phyloP scores from a whole-genome alignment of 2,329 filamentous ascomycete species.

The Colletotrichum sp. region DNA sequence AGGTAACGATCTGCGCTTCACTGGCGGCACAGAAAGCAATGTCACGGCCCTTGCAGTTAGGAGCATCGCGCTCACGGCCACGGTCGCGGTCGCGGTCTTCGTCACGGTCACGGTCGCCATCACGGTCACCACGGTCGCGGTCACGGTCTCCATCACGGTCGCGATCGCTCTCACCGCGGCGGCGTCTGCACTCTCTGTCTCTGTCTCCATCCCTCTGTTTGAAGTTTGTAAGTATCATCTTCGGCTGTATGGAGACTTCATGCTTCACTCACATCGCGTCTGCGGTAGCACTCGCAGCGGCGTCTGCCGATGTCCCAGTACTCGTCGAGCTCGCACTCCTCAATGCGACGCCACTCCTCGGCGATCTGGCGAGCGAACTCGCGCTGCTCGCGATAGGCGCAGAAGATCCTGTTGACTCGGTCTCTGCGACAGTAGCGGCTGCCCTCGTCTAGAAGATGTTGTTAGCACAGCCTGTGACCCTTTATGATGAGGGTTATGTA shows the following conservation, averaged over 20 bases:
- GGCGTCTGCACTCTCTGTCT: background rate
- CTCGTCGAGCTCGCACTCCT: conserved; percentile 1
- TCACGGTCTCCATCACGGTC: background rate
- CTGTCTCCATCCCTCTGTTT: background rate
- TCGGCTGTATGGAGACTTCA: accelerated
- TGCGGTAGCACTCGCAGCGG: conserved; percentile 14
- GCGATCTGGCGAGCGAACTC: background rate
- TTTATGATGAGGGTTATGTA: background rate
- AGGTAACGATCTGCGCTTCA: conserved; percentile 6
- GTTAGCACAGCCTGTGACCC: background rate
- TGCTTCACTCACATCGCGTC: background rate
- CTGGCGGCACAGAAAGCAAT: conserved; percentile 10
- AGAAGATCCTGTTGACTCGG: conserved; percentile 9
- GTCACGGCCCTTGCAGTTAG: conserved; percentile 7
- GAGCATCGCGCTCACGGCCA: background rate
- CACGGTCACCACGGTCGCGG: background rate
- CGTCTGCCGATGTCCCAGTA: background rate
- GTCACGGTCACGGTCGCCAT: background rate
- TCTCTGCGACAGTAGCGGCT: conserved; percentile 5
- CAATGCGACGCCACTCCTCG: background rate
- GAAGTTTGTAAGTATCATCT: background rate
- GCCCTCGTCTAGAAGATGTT: background rate
- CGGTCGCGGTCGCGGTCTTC: background rate
- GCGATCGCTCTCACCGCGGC: background rate
- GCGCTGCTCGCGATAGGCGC: conserved; percentile 13